Base-by-base conservation (phyloP, 2,329 filamentous ascomycete genomes). In the Fusarium nematophilum region DNA sequence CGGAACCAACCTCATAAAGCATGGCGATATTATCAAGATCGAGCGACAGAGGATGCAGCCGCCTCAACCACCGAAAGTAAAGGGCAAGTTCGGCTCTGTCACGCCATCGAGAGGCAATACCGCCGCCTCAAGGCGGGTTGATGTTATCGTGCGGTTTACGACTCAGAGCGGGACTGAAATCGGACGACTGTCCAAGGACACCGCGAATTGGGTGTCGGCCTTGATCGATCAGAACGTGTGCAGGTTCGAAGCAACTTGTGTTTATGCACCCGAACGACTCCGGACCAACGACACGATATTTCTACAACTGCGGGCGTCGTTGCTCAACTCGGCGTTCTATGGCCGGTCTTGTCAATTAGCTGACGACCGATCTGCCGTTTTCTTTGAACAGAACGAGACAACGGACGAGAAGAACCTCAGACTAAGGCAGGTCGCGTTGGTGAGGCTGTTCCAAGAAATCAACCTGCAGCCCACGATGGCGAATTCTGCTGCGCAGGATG, bases 241-340 rank as follows among this genome's bases (percentile, higher is more conserved):
- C 79, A 85, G 79, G 17, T 96, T 99, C 59, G 91, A 96, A 65
- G 95, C 91, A 6, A 87, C 85, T 10, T 97, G 93, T 69, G 92
- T 99, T 2, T 98, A 91, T 73, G 91, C 91, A 0, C 93, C 93
- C 0, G 94, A 98, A 51, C 82, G 86, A 39, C 76, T 98, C 40
- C 84, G 91, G 43, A 95, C 93, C 8, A 97, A 96, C 69, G 95
- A 99, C 68, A 98, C 93, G 0, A 84, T 99, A n/a, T 96, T 94
- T 67, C 75, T 99, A 6, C 95, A 99, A 73, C 76, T 99, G 37
- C 84, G 85, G 48, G 95, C 90, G 70, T 96, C 84, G 50, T 74
- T 99, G 31, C 80, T 95, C 13, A 85, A 81, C 54, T 85, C 85
- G 14, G 90, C 92, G 0, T 98, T 99, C 68, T 83, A 89, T 43